Conservation (phyloP, 768 basidiomycete genomes). For the Boletus bicolor region DNA sequence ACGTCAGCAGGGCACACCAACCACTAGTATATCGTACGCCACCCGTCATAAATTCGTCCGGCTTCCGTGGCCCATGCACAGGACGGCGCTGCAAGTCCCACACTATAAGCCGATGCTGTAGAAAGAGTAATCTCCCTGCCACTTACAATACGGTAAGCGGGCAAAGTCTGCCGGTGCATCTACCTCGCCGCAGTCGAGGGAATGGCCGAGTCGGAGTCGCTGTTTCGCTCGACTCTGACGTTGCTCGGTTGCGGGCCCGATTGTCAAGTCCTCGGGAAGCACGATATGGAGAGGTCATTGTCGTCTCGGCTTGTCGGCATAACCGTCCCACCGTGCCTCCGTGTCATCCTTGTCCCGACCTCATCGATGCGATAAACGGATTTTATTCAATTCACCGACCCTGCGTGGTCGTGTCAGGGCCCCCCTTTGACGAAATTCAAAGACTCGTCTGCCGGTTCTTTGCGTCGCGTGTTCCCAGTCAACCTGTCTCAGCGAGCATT, state of each 20-base stretch:
- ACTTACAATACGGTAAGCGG: conserved; percentile 5
- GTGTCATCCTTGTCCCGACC: conserved; percentile 1
- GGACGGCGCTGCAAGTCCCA: conserved; percentile 10
- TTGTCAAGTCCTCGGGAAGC: conserved; percentile 2
- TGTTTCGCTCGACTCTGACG: background rate
- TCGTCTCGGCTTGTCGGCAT: conserved; percentile 11
- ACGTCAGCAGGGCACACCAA: conserved; percentile 3
- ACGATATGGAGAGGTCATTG: background rate
- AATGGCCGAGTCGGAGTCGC: conserved; percentile 9
- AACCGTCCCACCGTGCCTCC: background rate
- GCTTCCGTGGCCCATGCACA: conserved; percentile 11
- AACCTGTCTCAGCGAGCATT: background rate
- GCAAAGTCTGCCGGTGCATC: background rate
- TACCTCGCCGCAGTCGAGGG: background rate
- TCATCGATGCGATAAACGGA: conserved; percentile 12
- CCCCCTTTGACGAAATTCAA: background rate
- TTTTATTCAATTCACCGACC: conserved; percentile 16
- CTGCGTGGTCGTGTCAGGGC: conserved; percentile 8
- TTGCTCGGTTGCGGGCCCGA: conserved; percentile 10
- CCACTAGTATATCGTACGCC: conserved; percentile 5
- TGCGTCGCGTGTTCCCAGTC: background rate
- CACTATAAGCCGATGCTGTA: background rate
- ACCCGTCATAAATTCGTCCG: conserved; percentile 6
- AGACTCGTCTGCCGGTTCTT: conserved; percentile 1
- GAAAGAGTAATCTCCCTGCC: conserved; percentile 8